Evolutionary conservation across 768 basidiomycete species (phyloP).

Genomic region (Cantharellus cinnabarinus): DNA sequence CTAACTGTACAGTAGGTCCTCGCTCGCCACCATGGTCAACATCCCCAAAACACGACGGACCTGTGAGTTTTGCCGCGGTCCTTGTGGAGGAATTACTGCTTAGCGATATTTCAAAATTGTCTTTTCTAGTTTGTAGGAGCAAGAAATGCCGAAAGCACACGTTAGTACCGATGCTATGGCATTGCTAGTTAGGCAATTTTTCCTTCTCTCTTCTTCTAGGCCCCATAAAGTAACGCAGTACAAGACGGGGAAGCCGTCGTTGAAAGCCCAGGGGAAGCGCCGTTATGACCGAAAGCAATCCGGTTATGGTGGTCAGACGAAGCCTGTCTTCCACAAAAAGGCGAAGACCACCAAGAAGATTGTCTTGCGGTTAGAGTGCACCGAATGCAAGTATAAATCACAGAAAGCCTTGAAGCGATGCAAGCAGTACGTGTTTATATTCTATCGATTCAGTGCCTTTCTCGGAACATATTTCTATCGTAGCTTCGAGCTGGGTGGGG

Average conservation of each 20-base stretch:
- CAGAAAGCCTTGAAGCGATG: slow-evolving; percentile 91
- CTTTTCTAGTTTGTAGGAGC: slow-evolving; percentile 67
- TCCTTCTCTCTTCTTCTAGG: slow-evolving; percentile 22
- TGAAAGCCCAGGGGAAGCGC: slow-evolving; percentile 97
- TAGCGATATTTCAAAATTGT: slow-evolving; percentile 4
- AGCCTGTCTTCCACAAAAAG: slow-evolving; percentile 99
- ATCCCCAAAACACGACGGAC: slow-evolving; percentile 95
- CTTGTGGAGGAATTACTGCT: not conserved
- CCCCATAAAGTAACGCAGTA: slow-evolving; percentile 99
- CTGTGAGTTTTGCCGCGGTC: slow-evolving; percentile 37
- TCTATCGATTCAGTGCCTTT: not conserved
- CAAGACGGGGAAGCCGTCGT: slow-evolving; percentile 99
- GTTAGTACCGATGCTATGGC: slow-evolving; percentile 26
- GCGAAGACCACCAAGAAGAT: slow-evolving; percentile 99
- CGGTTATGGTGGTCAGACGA: slow-evolving; percentile 99
- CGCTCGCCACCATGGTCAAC: slow-evolving; percentile 57
- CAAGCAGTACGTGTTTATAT: slow-evolving; percentile 68
- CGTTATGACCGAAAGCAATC: slow-evolving; percentile 99
- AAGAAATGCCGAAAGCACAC: slow-evolving; percentile 96
- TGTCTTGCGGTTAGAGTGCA: slow-evolving; percentile 93
- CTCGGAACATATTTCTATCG: not conserved
- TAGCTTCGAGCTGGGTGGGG: slow-evolving; percentile 98
- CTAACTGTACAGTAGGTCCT: too few relatives aligned
- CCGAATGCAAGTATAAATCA: slow-evolving; percentile 97
- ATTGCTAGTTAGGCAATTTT: slow-evolving; percentile 4